Base-by-base conservation (phyloP, 2,329 filamentous ascomycete genomes). In the Aspergillus terreus region DNA sequence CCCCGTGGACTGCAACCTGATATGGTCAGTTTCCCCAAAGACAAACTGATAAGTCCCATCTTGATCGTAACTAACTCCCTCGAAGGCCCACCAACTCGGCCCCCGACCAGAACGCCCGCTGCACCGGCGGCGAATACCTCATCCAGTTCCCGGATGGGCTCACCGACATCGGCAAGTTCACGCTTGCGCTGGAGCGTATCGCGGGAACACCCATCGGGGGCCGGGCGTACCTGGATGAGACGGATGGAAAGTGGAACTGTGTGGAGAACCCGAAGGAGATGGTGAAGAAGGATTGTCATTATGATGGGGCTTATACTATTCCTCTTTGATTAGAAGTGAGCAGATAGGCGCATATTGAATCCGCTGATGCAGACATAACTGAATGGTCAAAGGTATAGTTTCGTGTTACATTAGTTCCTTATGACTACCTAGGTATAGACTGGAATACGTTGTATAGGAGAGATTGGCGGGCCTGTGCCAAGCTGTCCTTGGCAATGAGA, bases 221-320 rank as follows among this genome's bases (percentile, higher is more conserved):
- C 2, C 40, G 40, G 40, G 40, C 40, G 40, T 42, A 42, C 40
- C 19, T 42, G 5, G 40, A 42, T 42, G 40, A 42, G 40, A 42
- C 15, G 15, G 40, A 42, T 46, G 44, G 44, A 15, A 21, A 46
- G 27, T 46, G 44, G 44, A 35, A 33, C n/a, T 46, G 44, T 21
- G 14, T 35, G 27, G 27, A 46, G 6, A 33, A 46, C 15, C 44
- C 44, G 27, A 21, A 35, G 25, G 44, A 46, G 27, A 35, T 32
- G 25, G 44, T 46, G 27, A 33, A 21, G 14, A 35, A 46, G 44
- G 27, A 35, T 23, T 46, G 44, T 14, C 19, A 35, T 6, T 46
- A 19, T 4, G 30, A 14, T 36, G 44, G 25, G 25, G 19, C 6
- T 12, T 42, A 42, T 21, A 19, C 19, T 23, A 42, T 42, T 23